Conservation (phyloP, 768 basidiomycete species). For the Panaeolus papilionaceus region DNA sequence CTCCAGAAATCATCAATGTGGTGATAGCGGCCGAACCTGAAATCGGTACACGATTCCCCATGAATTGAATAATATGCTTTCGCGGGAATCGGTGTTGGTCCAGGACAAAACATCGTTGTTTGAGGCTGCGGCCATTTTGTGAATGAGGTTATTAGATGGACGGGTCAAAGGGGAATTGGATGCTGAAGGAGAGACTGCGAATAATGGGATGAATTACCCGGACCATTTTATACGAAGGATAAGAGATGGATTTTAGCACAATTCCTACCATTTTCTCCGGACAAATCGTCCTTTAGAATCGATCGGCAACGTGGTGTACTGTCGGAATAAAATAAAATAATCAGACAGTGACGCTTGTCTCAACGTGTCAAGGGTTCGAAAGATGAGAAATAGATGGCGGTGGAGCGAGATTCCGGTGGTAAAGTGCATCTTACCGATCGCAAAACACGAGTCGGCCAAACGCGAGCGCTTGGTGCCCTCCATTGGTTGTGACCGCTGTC, state of each 20-base stretch:
- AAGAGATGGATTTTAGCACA: constrained; percentile 48
- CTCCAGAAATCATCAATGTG: constrained; percentile 11
- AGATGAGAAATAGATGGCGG: constrained; percentile 60
- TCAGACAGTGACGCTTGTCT: constrained; percentile 56
- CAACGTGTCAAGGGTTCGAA: constrained; percentile 74
- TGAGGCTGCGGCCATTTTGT: constrained; percentile 50
- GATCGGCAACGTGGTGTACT: constrained; percentile 80
- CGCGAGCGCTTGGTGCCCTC: constrained; percentile 51
- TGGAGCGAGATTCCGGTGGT: constrained; percentile 75
- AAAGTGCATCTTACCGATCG: constrained; percentile 69
- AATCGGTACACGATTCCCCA: constrained; percentile 86
- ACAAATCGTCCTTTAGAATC: constrained; percentile 57
- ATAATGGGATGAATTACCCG: constrained; percentile 36
- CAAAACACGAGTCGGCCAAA: constrained; percentile 61
- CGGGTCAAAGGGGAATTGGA: constrained; percentile 30
- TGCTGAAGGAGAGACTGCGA: constrained; percentile 31
- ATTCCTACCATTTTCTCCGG: constrained; percentile 44
- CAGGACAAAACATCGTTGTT: constrained; percentile 80
- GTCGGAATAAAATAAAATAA: constrained; percentile 68
- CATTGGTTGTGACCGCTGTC: constrained; percentile 41
- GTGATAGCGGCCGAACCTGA: constrained; percentile 53
- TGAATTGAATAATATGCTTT: constrained; percentile 82
- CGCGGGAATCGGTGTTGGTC: constrained; percentile 87
- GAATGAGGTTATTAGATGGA: constrained; percentile 30
- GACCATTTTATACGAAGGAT: constrained; percentile 64